Evolutionary conservation across 306 rosid species (phyloP).

Genomic region (Citrullus amarus): DNA sequence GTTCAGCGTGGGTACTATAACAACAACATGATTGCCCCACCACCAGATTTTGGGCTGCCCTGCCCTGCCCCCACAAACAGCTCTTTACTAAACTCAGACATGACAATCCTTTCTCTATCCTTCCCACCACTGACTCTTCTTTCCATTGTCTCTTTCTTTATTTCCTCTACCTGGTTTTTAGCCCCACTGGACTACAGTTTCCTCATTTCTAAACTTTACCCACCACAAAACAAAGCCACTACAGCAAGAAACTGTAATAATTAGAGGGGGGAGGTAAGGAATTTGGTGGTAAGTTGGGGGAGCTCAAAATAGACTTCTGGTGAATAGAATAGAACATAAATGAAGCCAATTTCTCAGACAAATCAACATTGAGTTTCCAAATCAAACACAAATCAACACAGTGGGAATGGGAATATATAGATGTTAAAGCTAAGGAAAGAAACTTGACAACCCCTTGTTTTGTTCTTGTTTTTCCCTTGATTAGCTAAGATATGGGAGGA

Average conservation of each 20-base stretch:
- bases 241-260: not conserved
- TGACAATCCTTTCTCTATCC: slow-evolving; percentile 14
- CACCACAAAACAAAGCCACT: not conserved
- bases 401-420: not conserved
- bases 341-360: not conserved
- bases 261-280: not conserved
- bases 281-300: not conserved
- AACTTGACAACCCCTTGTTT: not conserved
- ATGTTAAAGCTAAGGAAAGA: not conserved
- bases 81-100: slow-evolving; percentile 9
- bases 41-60: not conserved
- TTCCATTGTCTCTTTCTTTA: not conserved
- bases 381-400: not conserved
- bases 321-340: not conserved
- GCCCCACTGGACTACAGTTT: not conserved
- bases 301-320: not conserved
- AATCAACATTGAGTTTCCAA: not conserved
- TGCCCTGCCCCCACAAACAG: not conserved
- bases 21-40: not conserved
- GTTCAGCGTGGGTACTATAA: slow-evolving; percentile 13
- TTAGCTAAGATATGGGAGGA: not conserved
- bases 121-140: not conserved
- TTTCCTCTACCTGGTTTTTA: not conserved
- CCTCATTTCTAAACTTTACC: not conserved
- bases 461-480: not conserved